Percentiles rank a stretch among this genome's conserved stretches.
Conservation (phyloP, 1,139 yeast species). For the Diutina sp. region DNA sequence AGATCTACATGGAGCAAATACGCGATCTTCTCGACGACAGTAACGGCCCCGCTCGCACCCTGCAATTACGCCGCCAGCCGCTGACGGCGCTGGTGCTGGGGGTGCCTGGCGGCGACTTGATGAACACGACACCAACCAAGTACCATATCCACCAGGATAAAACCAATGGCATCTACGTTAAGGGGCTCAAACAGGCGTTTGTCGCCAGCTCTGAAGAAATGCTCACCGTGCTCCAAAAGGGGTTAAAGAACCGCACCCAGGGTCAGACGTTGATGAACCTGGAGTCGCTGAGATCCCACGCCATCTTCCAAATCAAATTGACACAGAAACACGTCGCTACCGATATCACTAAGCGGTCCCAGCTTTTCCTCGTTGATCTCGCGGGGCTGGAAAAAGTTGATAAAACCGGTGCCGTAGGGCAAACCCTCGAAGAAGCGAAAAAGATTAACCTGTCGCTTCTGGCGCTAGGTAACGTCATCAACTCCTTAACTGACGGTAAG, state of each 20-base stretch:
- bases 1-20: constrained; percentile 70
- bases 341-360: constrained; percentile 53
- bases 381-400: constrained; percentile 88
- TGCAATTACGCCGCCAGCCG: neutral
- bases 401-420: constrained; percentile 66
- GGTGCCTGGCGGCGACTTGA: neutral
- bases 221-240: constrained; percentile 39
- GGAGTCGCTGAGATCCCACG: constrained; percentile 73
- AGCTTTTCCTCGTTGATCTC: constrained; percentile 66
- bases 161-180: constrained; percentile 55
- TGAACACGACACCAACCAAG: constrained; percentile 7
- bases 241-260: constrained; percentile 42
- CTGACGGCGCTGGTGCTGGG: neutral
- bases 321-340: constrained; percentile 43
- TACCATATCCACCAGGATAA: constrained; percentile 58
- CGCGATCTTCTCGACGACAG: constrained; percentile 37
- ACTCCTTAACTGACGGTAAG: constrained; percentile 61
- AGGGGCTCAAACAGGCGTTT: constrained; percentile 50
- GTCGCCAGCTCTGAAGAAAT: constrained; percentile 52
- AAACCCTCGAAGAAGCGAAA: constrained; percentile 70
- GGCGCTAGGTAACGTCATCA: constrained; percentile 70
- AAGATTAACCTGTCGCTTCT: constrained; percentile 72
- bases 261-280: constrained; percentile 63
- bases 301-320: constrained; percentile 59
- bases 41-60: neutral